Evolutionary conservation across 768 basidiomycete species (phyloP).

Genomic region (Pleurotus ostreatus): DNA sequence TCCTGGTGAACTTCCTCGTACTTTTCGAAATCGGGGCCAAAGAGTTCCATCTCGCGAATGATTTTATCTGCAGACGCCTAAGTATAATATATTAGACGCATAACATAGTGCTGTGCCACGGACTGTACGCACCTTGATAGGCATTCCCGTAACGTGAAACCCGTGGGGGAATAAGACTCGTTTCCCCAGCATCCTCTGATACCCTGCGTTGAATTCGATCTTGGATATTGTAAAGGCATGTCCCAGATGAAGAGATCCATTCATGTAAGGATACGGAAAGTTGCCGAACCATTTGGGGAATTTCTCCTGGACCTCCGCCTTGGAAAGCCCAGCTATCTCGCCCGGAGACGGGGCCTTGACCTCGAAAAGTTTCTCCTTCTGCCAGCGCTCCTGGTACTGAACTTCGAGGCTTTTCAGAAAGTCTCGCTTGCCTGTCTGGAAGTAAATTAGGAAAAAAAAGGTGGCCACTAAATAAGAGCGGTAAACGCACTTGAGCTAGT

Average conservation of each 20-base stretch:
- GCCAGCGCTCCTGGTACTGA: constrained; percentile 83
- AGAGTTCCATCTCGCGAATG: constrained; percentile 94
- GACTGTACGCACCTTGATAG: constrained; percentile 82
- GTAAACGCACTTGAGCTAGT: constrained; percentile 47
- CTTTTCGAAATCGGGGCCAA: constrained; percentile 83
- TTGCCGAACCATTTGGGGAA: constrained; percentile 98
- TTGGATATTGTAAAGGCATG: constrained; percentile 99
- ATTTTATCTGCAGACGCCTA: constrained; percentile 98
- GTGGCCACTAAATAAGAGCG: neutral
- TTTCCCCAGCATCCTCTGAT: constrained; percentile 93
- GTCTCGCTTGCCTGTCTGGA: constrained; percentile 94
- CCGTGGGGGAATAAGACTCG: constrained; percentile 95
- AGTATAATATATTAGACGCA: neutral
- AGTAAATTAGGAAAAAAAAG: constrained; percentile 8
- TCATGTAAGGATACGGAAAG: constrained; percentile 98
- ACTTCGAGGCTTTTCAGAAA: constrained; percentile 77
- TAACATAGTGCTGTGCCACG: neutral
- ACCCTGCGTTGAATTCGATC: constrained; percentile 95
- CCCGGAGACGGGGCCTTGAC: constrained; percentile 71
- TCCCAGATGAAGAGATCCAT: constrained; percentile 93
- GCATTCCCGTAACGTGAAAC: constrained; percentile 98
- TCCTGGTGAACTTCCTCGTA: constrained; percentile 47
- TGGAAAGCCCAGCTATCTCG: constrained; percentile 60
- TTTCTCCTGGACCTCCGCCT: constrained; percentile 63
- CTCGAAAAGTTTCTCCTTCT: constrained; percentile 74